Evolutionary conservation across 768 basidiomycete genomes (phyloP).

Genomic region (Phylloporus rhodoxanthus): DNA sequence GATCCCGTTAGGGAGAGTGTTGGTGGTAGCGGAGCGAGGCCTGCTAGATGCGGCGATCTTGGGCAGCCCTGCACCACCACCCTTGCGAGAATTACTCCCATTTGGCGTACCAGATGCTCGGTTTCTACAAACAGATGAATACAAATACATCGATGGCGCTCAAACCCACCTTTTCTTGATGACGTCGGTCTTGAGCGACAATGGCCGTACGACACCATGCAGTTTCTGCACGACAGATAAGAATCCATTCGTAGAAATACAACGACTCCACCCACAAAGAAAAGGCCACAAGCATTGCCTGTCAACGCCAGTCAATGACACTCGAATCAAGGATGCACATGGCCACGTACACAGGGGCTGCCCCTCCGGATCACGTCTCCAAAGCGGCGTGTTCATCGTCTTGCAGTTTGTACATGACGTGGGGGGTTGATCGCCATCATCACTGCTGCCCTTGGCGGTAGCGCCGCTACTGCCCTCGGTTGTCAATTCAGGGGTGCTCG

Average conservation of each 20-base stretch:
- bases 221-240: conserved; percentile 62
- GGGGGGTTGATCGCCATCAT: conserved; percentile 65
- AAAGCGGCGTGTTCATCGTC: conserved; percentile 91
- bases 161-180: conserved; percentile 84
- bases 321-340: conserved; percentile 5
- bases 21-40: conserved; percentile 66
- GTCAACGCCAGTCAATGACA: conserved; percentile 12
- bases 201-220: conserved; percentile 89
- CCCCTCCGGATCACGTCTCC: conserved; percentile 89
- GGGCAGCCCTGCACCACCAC: conserved; percentile 47
- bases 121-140: conserved; percentile 45
- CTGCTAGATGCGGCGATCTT: conserved; percentile 73
- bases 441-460: conserved; percentile 40
- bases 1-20: conserved; percentile 45
- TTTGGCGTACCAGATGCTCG: conserved; percentile 73
- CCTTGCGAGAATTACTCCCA: conserved; percentile 54
- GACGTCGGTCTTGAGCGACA: conserved; percentile 94
- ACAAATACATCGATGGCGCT: background rate
- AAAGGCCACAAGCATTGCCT: conserved; percentile 91
- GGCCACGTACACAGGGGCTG: conserved; percentile 74
- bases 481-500: conserved; percentile 62
- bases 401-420: conserved; percentile 93
- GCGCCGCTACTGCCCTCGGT: conserved; percentile 27
- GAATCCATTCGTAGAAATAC: conserved; percentile 1
- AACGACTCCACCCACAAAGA: conserved; percentile 61